Conservation (phyloP, 768 basidiomycete species). For the Naematelia encephala region DNA sequence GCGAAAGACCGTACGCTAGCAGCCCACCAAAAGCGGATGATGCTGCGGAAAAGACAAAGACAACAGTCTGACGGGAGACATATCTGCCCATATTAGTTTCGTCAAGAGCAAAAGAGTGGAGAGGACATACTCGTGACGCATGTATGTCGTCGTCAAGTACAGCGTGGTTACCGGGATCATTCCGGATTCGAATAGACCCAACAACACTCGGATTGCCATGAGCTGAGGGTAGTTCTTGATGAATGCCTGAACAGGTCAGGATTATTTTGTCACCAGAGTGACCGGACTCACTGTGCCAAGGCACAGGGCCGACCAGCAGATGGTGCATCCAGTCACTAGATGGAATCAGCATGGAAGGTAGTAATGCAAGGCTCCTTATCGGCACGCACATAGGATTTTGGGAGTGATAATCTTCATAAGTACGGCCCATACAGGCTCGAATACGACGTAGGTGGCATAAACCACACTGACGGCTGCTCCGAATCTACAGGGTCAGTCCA, state of each 20-base stretch:
- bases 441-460: conserved; percentile 55
- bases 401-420: conserved; percentile 57
- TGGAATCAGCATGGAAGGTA: conserved; percentile 5
- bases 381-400: conserved; percentile 52
- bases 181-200: conserved; percentile 26
- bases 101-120: background rate
- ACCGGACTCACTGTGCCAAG: conserved; percentile 13
- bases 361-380: background rate
- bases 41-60: conserved; percentile 80
- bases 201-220: conserved; percentile 12
- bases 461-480: conserved; percentile 60
- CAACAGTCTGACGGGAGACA: conserved; percentile 55
- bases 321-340: conserved; percentile 16
- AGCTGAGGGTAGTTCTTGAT: conserved; percentile 5
- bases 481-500: background rate
- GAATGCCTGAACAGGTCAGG: background rate
- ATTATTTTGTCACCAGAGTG: background rate
- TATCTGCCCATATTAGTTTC: conserved; percentile 24
- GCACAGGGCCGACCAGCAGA: conserved; percentile 14
- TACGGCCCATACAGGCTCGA: conserved; percentile 22
- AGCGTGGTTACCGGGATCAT: conserved; percentile 19
- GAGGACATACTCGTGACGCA: background rate
- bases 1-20: conserved; percentile 73
- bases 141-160: background rate
- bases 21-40: conserved; percentile 86